phyloP scores from a whole-genome alignment of 139 green algal species.

The Chlorella sp. region DNA sequence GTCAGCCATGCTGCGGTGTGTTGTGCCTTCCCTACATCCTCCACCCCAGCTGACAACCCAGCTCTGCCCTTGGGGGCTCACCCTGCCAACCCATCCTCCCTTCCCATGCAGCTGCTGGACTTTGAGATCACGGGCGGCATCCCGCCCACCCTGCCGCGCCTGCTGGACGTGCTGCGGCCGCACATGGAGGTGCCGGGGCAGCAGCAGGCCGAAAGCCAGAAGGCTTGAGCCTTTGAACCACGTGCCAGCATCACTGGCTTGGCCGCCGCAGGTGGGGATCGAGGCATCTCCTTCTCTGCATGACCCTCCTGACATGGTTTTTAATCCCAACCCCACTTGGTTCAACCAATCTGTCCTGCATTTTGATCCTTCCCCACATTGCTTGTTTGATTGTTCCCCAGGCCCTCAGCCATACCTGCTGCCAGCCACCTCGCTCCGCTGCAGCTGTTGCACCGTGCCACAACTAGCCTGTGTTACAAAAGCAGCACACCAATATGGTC shows the following conservation, averaged over 20 bases:
- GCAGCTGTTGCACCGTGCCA: no score
- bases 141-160: slow-evolving; percentile 88
- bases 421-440: background rate
- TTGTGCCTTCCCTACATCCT: no score
- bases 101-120: slow-evolving; percentile 82
- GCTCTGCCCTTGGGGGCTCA: no score
- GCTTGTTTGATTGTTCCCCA: background rate
- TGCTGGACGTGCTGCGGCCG: slow-evolving; percentile 69
- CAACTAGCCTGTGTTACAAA: background rate
- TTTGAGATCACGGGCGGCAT: slow-evolving; percentile 97
- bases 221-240: background rate
- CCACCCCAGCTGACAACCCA: no score
- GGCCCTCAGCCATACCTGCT: background rate
- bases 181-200: background rate
- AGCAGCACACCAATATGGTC: background rate
- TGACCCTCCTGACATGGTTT: no score
- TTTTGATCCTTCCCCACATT: background rate
- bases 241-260: no score
- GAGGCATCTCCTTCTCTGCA: no score
- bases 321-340: no score
- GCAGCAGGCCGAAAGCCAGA: background rate
- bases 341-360: background rate
- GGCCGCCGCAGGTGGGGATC: no score
- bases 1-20: no score
- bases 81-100: no score